Base-by-base conservation (phyloP, 2,329 filamentous ascomycete species). In the Phyllosticta capitalensis region DNA sequence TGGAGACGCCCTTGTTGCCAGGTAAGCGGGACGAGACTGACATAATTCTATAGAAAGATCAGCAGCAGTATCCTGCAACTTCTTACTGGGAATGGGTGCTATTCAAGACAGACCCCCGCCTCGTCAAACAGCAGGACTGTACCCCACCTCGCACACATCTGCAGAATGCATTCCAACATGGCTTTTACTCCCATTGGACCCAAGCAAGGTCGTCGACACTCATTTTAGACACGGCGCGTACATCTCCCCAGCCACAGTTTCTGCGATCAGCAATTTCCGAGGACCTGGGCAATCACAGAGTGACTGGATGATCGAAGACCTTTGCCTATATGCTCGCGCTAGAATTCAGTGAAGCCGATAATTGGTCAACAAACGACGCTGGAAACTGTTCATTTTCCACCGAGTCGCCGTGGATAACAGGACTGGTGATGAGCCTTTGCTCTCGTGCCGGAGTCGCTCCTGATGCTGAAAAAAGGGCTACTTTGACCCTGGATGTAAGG, bases 41-140 rank as follows among this genome's bases (percentile, higher is more conserved):
- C 65, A 61, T 72, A 78, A 63, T 76, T 77, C 52, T 78, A 67
- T 2, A 78, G 66, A 61, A 68, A 69, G 54, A 69, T 67, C 2
- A 64, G 65, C 1, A 69, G 67, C 2, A 69, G 62, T 68, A 68
- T 10, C 67, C 54, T 58, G 68, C 67, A 5, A 69, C 61, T 52
- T 69, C 67, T 55, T 68, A 67, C 2, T 66, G 56, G 5, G 64
- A 66, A n/a, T n/a, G n/a, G n/a, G 5, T 67, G 63, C 48, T 67
- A 61, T 61, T 68, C 67, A 10, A 69, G 57, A 60, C 71, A 72
- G 10, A 72, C 68, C 38, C 79, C 76, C 12, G 76, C 78, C 63
- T 81, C 79, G 64, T 81, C 79, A 1, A 81, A 70, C 0, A 81
- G 70, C 0, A 81, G 70, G 5, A 83, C 74, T 12, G 77, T 76